Evolutionary conservation across 176 grass and related monocot genomes (phyloP).

Genomic region (Oryza glumipatula): DNA sequence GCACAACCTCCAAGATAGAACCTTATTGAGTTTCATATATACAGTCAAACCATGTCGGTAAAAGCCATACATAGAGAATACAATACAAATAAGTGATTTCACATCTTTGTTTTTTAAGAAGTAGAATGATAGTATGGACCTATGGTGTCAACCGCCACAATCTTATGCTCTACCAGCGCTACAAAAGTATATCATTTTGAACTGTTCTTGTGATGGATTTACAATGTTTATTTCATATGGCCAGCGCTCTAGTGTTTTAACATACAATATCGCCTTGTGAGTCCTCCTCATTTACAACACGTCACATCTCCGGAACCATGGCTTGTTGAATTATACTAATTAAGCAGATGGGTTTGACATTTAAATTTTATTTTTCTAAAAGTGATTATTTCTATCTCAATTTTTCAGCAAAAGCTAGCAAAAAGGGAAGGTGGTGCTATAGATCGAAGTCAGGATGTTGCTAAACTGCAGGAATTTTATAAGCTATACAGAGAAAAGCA

Average conservation of each 20-base stretch:
- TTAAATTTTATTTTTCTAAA: slow-evolving; percentile 30
- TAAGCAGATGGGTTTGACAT: background rate
- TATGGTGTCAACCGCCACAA: background rate
- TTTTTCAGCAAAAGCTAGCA: slow-evolving; percentile 86
- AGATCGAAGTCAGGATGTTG: slow-evolving; percentile 82
- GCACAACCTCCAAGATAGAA: background rate
- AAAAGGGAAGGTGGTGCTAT: slow-evolving; percentile 71
- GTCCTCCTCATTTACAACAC: background rate
- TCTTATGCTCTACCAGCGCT: background rate
- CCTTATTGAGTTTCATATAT: background rate
- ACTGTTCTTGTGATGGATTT: background rate
- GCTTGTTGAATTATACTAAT: background rate
- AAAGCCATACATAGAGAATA: background rate
- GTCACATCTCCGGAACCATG: slow-evolving; percentile 11
- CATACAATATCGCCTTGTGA: background rate
- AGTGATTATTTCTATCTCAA: slow-evolving; percentile 21
- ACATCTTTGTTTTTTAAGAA: background rate
- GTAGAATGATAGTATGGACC: background rate
- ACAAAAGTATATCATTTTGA: background rate
- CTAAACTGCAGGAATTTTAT: slow-evolving; percentile 92
- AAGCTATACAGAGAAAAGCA: slow-evolving; percentile 86
- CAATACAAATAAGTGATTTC: background rate
- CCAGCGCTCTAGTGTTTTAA: background rate
- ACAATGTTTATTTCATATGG: slow-evolving; percentile 14
- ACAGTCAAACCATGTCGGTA: slow-evolving; percentile 3